phyloP scores from a whole-genome alignment of 257 asterid species.

The Plantago major region DNA sequence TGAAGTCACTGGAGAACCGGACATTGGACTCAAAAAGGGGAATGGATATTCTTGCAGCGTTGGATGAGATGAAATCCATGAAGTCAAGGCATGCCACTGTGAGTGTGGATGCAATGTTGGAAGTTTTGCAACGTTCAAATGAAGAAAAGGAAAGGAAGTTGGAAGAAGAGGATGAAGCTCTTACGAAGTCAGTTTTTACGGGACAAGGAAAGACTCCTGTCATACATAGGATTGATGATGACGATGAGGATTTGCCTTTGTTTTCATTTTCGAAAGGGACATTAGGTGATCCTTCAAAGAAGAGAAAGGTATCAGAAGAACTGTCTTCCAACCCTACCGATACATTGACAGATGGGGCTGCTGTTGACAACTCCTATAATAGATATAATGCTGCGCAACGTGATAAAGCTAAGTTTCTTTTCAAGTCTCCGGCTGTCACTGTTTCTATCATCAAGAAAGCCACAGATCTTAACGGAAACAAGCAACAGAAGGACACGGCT shows the following conservation, averaged over 20 bases:
- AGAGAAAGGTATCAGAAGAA: conserved; percentile 36
- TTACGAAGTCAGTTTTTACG: conserved; percentile 49
- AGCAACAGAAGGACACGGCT: conserved; percentile 41
- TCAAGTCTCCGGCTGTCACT: conserved; percentile 32
- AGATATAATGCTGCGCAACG: conserved; percentile 20
- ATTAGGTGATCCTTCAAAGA: conserved; percentile 33
- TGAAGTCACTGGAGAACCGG: conserved; percentile 91
- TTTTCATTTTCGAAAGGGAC: conserved; percentile 27
- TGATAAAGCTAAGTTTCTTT: conserved; percentile 22
- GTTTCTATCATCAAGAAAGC: conserved; percentile 40
- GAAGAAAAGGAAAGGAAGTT: conserved; percentile 57
- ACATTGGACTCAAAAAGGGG: conserved; percentile 80
- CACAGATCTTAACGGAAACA: too few species aligned
- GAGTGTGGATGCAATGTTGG: conserved; percentile 87
- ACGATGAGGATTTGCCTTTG: conserved; percentile 30
- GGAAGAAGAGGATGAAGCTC: conserved; percentile 80
- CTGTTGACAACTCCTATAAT: conserved; percentile 26
- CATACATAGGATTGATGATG: conserved; percentile 54
- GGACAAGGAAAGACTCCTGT: conserved; percentile 40
- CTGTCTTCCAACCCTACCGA: conserved; percentile 38
- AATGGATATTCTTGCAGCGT: conserved; percentile 86
- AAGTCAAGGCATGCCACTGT: conserved; percentile 88
- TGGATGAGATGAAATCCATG: conserved; percentile 95
- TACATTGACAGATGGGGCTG: conserved; percentile 27
- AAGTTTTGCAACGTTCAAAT: conserved; percentile 55